These are phyloP conservation scores for Thyridium curvatum DNA, from an alignment of 2,329 filamentous ascomycete species.

Conservation along the genomic window DNA sequence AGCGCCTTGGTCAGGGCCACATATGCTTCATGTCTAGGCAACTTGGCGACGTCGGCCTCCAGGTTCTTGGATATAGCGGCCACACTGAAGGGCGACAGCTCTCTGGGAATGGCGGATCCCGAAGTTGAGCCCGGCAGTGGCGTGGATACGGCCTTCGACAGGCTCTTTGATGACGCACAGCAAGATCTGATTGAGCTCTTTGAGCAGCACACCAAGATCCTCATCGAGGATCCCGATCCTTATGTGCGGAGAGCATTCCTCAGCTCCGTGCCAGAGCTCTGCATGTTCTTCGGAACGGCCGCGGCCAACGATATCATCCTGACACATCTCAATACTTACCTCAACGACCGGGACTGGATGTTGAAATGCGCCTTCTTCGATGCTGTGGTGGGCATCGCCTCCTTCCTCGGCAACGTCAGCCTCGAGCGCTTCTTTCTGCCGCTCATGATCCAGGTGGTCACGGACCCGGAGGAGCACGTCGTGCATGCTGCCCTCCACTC, in stretches of 20 bases:
- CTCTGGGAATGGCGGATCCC: conserved; percentile 69
- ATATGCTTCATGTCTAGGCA: conserved; percentile 88
- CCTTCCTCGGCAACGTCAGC: conserved; percentile 81
- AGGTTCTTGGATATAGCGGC: conserved; percentile 88
- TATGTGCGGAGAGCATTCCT: conserved; percentile 87
- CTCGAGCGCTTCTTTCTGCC: conserved; percentile 94
- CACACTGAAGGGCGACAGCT: conserved; percentile 76
- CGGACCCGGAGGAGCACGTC: conserved; percentile 89
- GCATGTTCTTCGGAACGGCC: conserved; percentile 89
- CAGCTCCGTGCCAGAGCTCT: conserved; percentile 84
- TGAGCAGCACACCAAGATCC: conserved; percentile 79
- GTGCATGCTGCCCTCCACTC: conserved; percentile 86
- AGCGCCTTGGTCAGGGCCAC: conserved; percentile 75
- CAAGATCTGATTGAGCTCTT: conserved; percentile 77
- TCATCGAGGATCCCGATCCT: conserved; percentile 81
- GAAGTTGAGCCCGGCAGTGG: conserved; percentile 68
- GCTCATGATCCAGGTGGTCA: conserved; percentile 89
- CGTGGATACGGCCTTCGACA: conserved; percentile 65
- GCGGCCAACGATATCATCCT: conserved; percentile 93
- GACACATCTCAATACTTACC: conserved; percentile 91
- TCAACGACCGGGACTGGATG: conserved; percentile 95
- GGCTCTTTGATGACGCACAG: conserved; percentile 82
- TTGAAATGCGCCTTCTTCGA: conserved; percentile 96
- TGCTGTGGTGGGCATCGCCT: conserved; percentile 85
- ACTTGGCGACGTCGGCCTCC: conserved; percentile 76